Base-by-base conservation (phyloP, 1,139 yeast species). In the Wickerhamomyces sp. region DNA sequence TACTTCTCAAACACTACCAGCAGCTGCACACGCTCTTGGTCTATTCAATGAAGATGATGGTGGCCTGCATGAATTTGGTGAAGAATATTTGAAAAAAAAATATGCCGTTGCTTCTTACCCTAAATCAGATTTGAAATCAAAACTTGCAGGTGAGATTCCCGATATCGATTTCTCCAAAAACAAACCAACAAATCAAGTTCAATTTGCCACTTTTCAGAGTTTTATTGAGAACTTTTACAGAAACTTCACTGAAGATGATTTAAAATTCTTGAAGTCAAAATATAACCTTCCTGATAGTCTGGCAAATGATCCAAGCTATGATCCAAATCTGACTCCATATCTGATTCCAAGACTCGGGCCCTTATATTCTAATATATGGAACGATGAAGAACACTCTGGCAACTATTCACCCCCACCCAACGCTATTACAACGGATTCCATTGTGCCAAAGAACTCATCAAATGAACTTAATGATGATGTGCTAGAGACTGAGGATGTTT, bases 71-170 rank as follows among this genome's bases (percentile, higher is more conserved):
- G 78, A 72, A 37, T 65, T 66, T 6, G 89, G 88, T 8, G 81
- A 78, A 41, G 95, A 85, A 36, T 87, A 75, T 52, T 62, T 85
- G 42, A 85, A 85, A 57, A 74, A 72, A 49, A 84, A 83, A 58
- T 88, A 81, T 54, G 97, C 88, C 1, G 98, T 94, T 13, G 87
- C 95, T 0, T 80, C 92, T 15, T 92, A 81, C 58, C 99, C 99
- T 0, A 77, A 79, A 22, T 72, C 71, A 33, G 96, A 90, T 56
- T 66, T 94, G 33, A 72, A 77, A 49, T 84, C 81, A 40, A 62
- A 84, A 46, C 68, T 94, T 31, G 96, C 98, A 0, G 99, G 98
- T 3, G 76, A 70, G 28, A 81, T 89, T 21, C 98, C 98, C 9
- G 80, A 85, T 59, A 76, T 74, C 40, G 98, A 92, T 60, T 89